Evolutionary conservation across 2,329 filamentous ascomycete species (phyloP).

Genomic region (Aspergillus sojae): DNA sequence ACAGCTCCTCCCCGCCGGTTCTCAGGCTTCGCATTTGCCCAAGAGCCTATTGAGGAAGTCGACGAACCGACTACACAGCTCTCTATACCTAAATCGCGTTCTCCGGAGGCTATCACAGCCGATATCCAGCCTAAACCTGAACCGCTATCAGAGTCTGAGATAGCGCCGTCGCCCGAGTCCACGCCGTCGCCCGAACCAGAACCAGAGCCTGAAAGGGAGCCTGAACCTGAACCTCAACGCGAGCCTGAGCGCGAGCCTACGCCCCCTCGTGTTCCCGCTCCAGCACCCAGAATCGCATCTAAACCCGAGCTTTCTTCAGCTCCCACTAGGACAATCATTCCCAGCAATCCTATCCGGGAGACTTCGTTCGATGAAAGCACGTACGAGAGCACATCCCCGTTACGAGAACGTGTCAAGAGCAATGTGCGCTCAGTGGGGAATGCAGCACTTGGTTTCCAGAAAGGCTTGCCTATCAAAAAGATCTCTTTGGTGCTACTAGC

Average conservation of each 20-base stretch:
- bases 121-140: conserved; percentile 7
- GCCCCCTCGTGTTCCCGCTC: background rate
- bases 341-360: conserved; percentile 15
- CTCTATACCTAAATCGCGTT: conserved; percentile 8
- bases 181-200: background rate
- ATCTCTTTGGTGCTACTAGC: conserved; percentile 16
- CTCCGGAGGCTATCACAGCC: background rate
- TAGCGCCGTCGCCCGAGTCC: conserved; percentile 4
- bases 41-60: conserved; percentile 34
- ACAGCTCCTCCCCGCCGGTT: conserved; percentile 39
- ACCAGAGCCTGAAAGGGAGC: background rate
- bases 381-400: background rate
- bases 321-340: conserved; percentile 30
- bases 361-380: conserved; percentile 6
- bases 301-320: conserved; percentile 18
- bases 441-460: background rate
- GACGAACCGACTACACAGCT: conserved; percentile 24
- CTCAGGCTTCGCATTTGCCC: conserved; percentile 33
- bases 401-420: conserved; percentile 1
- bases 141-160: conserved; percentile 4
- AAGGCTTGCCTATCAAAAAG: background rate
- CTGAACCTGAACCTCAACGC: background rate
- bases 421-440: background rate
- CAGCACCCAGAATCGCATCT: background rate
- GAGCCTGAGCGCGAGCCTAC: conserved; percentile 1